A percentile compares a stretch with the other conserved stretches of the same genome.
Evolutionary conservation across 2,329 filamentous ascomycete genomes (phyloP).

Genomic region (Aspergillus sp.): DNA sequence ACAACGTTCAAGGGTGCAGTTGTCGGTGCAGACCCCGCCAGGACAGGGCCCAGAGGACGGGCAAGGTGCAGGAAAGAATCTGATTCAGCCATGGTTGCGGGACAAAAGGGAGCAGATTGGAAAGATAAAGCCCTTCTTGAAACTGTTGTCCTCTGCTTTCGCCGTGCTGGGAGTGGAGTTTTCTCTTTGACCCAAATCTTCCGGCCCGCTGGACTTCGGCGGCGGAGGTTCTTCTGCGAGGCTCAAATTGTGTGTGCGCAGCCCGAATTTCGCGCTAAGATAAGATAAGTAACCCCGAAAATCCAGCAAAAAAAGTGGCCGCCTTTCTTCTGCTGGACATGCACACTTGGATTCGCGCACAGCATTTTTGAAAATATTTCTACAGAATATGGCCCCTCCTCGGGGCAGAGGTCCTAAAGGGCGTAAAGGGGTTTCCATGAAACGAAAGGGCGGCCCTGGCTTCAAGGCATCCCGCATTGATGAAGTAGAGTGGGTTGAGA

Average conservation of each 20-base stretch:
- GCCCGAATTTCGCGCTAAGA: slow-evolving; percentile 50
- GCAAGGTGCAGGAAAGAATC: slow-evolving; percentile 93
- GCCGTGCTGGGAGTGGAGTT: slow-evolving; percentile 29
- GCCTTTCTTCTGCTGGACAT: not conserved
- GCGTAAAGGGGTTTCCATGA: slow-evolving; percentile 27
- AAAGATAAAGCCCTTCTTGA: slow-evolving; percentile 1
- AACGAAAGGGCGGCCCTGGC: slow-evolving; percentile 24
- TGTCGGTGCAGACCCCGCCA: slow-evolving; percentile 75
- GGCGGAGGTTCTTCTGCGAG: slow-evolving; percentile 28
- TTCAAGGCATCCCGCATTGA: slow-evolving; percentile 41
- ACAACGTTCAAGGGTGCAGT: slow-evolving; percentile 91
- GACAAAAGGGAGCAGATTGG: slow-evolving; percentile 26
- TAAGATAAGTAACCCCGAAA: slow-evolving; percentile 40
- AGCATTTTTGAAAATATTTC: not conserved
- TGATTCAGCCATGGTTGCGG: slow-evolving; percentile 72
- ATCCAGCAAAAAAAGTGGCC: slow-evolving; percentile 9
- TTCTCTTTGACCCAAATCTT: slow-evolving; percentile 33
- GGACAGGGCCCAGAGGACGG: slow-evolving; percentile 81
- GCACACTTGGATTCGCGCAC: not conserved
- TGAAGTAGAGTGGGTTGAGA: slow-evolving; percentile 37
- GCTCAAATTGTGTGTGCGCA: slow-evolving; percentile 43
- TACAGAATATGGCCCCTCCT: slow-evolving; percentile 28
- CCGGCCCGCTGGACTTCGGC: slow-evolving; percentile 23
- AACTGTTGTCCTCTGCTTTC: slow-evolving; percentile 21
- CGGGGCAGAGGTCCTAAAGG: slow-evolving; percentile 30